These are phyloP conservation scores for Lablab purpureus DNA, from an alignment of 306 rosid genomes.

Conservation along the genomic window DNA sequence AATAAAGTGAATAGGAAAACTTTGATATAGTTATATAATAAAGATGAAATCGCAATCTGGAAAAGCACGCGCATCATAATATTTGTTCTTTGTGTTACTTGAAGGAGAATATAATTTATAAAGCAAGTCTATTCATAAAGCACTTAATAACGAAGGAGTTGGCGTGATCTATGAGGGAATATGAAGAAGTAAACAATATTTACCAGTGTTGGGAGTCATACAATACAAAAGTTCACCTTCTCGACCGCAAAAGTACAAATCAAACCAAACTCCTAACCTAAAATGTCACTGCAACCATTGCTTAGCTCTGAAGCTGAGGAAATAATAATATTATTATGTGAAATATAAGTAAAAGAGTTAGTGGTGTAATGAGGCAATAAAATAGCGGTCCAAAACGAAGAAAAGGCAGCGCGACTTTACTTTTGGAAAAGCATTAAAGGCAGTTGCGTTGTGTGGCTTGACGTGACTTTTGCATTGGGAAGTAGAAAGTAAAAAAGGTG, in stretches of 20 bases:
- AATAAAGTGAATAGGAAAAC: neutral
- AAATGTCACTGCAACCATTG: too few species aligned
- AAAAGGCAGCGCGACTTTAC: constrained; percentile 44
- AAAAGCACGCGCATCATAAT: constrained; percentile 33
- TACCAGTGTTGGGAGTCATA: constrained; percentile 32
- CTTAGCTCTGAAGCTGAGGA: too few species aligned
- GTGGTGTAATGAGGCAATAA: constrained; percentile 27
- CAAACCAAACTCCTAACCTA: too few species aligned
- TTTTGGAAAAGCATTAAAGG: constrained; percentile 56
- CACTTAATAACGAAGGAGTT: constrained; percentile 23
- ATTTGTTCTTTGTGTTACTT: constrained; percentile 29
- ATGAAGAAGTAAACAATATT: constrained; percentile 18
- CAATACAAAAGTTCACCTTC: constrained; percentile 42
- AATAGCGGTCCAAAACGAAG: constrained; percentile 41
- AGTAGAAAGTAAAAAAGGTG: neutral
- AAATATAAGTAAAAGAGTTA: neutral
- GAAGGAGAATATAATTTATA: neutral
- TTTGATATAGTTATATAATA: neutral
- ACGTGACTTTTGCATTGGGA: constrained; percentile 29
- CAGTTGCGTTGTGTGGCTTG: constrained; percentile 13
- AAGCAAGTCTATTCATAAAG: constrained; percentile 27
- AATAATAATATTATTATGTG: too few species aligned
- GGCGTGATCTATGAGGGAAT: constrained; percentile 17
- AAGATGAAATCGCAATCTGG: neutral
- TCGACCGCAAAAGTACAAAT: constrained; percentile 1